Base-by-base conservation (phyloP, 129 eudicot species). In the Lonicera japonica region DNA sequence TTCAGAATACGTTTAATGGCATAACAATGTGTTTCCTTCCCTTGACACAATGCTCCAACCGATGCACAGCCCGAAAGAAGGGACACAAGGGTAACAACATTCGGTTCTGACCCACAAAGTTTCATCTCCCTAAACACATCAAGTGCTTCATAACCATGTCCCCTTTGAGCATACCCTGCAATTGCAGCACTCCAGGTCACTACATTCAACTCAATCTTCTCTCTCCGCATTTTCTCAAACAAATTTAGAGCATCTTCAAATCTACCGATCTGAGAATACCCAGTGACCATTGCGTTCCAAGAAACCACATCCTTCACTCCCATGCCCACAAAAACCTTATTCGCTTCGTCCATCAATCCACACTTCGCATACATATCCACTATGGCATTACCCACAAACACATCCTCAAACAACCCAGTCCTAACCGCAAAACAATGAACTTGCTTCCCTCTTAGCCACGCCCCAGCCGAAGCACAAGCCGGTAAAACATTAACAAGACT, bases 101-200 rank as follows among this genome's bases (percentile, higher is more conserved):
- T 89, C 0, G 97, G 95, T 52, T 78, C 64, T 0, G 82, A 78
- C 2, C 82, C 80, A 40, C 83, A 75, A 66, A 67, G 58, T 11
- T 65, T 52, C 91, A 89, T 89, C 55, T 86, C 76, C 66, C 84
- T 72, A 47, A 89, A 86, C 62, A 89, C 79, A 18, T 80, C 70
- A 65, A 89, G 86, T 4, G 86, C 95, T 74, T 86, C 82, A 18
- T 64, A 15, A 0, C 97, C 95, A 57, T 56, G 73, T 5, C 82
- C 95, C 79, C 86, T 80, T 39, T 89, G 97, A 21, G 97, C 84
- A 55, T 85, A 89, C 29, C 91, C 95, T 13, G 91, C 71, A 55
- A 89, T 89, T 15, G 80, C 97, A 47, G 95, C 88, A 66, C 86
- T 83, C 97, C 97, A 89, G 0, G 95, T 80, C 16, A 89, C 90